Conservation (phyloP, 2,329 filamentous ascomycete genomes). For the Talaromyces sp. region DNA sequence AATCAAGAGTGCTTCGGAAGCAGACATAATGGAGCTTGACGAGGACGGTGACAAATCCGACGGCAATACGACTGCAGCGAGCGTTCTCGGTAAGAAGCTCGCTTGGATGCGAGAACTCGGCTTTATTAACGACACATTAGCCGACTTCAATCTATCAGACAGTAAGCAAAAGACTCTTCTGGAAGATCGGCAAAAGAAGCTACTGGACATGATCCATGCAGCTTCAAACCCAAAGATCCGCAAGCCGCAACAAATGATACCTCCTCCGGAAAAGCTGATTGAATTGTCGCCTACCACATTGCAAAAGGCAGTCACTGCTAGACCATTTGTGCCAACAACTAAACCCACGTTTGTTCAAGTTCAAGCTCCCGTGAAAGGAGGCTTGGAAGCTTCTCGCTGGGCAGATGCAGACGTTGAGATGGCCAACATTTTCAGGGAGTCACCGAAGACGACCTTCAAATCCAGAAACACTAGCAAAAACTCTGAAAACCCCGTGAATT, state of each 20-base stretch:
- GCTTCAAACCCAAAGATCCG: not conserved
- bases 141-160: conserved; percentile 12
- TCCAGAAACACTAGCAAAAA: not conserved
- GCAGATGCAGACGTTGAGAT: not conserved
- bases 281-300: conserved; percentile 8
- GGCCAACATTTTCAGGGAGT: not conserved
- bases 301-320: conserved; percentile 18
- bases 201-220: conserved; percentile 19
- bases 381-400: conserved; percentile 6
- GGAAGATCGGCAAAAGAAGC: conserved; percentile 21
- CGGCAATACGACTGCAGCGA: not conserved
- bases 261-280: not conserved
- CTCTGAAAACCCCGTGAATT: not conserved
- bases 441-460: not conserved
- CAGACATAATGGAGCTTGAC: conserved; percentile 25
- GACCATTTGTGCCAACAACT: conserved; percentile 18
- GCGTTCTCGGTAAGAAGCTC: not conserved
- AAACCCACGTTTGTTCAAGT: conserved; percentile 16
- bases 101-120: conserved; percentile 22
- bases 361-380: not conserved
- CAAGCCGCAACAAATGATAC: not conserved
- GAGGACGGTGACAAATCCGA: not conserved
- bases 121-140: conserved; percentile 24
- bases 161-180: conserved; percentile 17
- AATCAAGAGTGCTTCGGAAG: conserved; percentile 19